Conservation (phyloP, 148 eudicot species). For the Rhododendron williamsianum region DNA sequence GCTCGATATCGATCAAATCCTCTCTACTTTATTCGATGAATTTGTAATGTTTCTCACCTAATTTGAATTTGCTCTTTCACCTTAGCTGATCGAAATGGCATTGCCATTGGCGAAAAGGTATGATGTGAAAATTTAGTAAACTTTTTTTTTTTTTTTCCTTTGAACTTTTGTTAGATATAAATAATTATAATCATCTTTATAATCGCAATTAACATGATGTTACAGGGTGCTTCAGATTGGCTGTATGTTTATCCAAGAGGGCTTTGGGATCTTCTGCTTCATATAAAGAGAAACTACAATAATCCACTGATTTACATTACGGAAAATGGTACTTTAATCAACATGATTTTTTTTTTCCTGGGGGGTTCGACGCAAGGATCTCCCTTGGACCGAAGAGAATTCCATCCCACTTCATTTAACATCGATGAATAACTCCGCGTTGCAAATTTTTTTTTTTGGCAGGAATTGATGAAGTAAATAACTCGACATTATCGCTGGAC, state of each 20-base stretch:
- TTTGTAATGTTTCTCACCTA: too few relatives aligned
- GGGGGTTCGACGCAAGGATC: too few relatives aligned
- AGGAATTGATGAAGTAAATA: conserved; percentile 1
- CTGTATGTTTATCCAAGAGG: conserved; percentile 3
- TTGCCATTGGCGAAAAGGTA: neutral
- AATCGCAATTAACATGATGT: neutral
- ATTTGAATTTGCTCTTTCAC: too few relatives aligned
- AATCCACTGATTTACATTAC: conserved; percentile 5
- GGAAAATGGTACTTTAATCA: neutral
- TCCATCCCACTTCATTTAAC: neutral
- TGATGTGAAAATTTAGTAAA: too few relatives aligned
- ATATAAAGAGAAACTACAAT: neutral
- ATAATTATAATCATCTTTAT: neutral
- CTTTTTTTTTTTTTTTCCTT: too few relatives aligned
- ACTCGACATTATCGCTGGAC: neutral
- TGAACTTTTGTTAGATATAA: too few relatives aligned
- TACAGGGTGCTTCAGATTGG: conserved; percentile 3
- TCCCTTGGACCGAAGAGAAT: neutral
- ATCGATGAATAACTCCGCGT: neutral
- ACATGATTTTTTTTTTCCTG: neutral
- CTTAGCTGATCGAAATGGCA: neutral
- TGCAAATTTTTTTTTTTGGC: neutral
- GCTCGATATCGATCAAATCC: too few relatives aligned
- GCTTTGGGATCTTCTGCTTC: neutral
- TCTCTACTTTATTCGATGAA: too few relatives aligned